phyloP scores from a whole-genome alignment of 2,329 filamentous ascomycete species.

The Zymoseptoria ardabiliae region DNA sequence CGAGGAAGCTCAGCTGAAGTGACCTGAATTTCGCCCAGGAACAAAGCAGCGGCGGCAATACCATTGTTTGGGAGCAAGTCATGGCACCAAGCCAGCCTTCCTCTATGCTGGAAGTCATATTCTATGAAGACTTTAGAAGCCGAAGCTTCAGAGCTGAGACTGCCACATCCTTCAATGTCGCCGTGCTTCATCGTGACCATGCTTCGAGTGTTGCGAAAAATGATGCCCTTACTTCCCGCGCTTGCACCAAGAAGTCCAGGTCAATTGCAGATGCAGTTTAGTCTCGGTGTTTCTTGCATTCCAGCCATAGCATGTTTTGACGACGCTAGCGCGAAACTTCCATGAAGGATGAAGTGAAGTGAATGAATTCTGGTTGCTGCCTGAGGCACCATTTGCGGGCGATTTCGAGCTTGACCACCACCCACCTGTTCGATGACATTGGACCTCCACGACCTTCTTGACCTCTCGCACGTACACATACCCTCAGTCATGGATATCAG shows the following conservation, averaged over 20 bases:
- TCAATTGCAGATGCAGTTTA: too few species aligned
- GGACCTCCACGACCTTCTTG: neutral
- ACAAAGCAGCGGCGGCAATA: neutral
- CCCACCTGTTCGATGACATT: neutral
- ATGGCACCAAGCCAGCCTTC: neutral
- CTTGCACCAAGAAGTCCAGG: too few species aligned
- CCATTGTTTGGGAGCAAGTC: neutral
- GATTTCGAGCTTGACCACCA: neutral
- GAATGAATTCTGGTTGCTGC: neutral
- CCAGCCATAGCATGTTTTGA: neutral
- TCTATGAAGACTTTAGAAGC: neutral
- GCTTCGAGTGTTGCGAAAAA: too few species aligned
- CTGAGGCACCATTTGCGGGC: neutral
- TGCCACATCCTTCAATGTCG: too few species aligned
- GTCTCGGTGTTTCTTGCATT: too few species aligned
- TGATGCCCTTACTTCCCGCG: too few species aligned
- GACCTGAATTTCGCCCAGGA: neutral
- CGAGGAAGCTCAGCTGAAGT: neutral
- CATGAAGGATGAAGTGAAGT: neutral
- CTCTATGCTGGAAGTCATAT: neutral
- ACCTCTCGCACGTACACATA: neutral
- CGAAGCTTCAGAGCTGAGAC: too few species aligned
- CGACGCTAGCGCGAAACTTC: neutral
- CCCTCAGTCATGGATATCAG: constrained; percentile 71
- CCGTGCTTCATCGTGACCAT: too few species aligned